Conservation (phyloP, 2,329 filamentous ascomycete genomes). For the Cercospora beticola region DNA sequence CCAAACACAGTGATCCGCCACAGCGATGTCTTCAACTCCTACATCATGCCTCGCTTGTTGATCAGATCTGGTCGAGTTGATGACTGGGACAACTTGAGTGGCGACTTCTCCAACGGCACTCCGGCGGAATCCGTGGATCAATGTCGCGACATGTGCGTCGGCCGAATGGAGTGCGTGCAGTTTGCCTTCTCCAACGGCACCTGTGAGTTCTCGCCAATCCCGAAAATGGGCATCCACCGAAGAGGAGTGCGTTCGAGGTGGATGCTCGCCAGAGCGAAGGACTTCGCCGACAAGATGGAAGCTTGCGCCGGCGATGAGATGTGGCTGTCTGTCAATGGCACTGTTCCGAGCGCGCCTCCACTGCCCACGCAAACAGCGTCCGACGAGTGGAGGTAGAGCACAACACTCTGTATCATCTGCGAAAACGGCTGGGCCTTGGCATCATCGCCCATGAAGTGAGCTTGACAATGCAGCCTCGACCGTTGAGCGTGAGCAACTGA, state of each 20-base stretch:
- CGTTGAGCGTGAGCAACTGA: not conserved
- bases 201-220: constrained; percentile 17
- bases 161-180: constrained; percentile 19
- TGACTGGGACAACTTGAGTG: constrained; percentile 35
- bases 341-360: not conserved
- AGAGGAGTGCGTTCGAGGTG: constrained; percentile 18
- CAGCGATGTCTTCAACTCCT: constrained; percentile 30
- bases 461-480: not conserved
- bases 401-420: too few relatives aligned
- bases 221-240: constrained; percentile 19
- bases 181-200: constrained; percentile 19
- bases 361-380: not conserved
- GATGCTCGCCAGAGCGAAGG: constrained; percentile 22
- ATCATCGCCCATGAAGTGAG: too few relatives aligned
- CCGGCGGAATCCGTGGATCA: constrained; percentile 11
- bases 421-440: too few relatives aligned
- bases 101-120: constrained; percentile 2
- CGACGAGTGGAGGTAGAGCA: not conserved
- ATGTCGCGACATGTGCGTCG: constrained; percentile 19
- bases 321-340: constrained; percentile 10
- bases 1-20: constrained; percentile 21
- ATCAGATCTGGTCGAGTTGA: constrained; percentile 21
- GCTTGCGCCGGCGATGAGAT: constrained; percentile 14
- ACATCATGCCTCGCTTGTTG: constrained; percentile 29
- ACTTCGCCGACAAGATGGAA: constrained; percentile 14